phyloP scores from a whole-genome alignment of 2,329 filamentous ascomycete genomes.

The Dryadomyces quercivorus region DNA sequence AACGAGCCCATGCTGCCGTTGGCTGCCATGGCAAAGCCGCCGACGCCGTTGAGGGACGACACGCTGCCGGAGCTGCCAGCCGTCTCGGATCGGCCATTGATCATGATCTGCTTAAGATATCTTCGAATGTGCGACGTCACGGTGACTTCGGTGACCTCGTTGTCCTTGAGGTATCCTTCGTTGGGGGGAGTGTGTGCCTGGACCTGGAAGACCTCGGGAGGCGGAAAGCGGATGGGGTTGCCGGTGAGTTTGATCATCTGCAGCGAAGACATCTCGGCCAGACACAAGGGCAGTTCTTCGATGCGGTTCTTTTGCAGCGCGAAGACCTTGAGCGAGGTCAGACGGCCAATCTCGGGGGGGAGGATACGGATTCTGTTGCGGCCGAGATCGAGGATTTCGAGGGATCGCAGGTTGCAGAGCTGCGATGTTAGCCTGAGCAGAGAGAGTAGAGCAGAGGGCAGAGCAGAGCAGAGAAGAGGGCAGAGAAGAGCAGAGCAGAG shows the following conservation, averaged over 20 bases:
- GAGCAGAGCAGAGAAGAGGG: conserved; percentile 2
- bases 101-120: conserved; percentile 40
- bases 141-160: conserved; percentile 49
- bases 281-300: conserved; percentile 66
- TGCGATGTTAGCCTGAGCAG: conserved; percentile 25
- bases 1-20: not conserved
- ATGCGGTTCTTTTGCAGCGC: conserved; percentile 82
- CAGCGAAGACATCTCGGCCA: conserved; percentile 82
- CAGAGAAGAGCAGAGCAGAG: conserved; percentile 9
- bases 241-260: conserved; percentile 84
- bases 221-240: conserved; percentile 74
- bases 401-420: conserved; percentile 74
- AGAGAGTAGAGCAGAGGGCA: too few species aligned
- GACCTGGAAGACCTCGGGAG: conserved; percentile 53
- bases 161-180: conserved; percentile 44
- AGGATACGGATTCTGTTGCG: conserved; percentile 72
- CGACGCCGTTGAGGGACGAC: not conserved
- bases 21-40: not conserved
- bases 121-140: conserved; percentile 51
- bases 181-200: conserved; percentile 43
- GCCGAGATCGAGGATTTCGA: conserved; percentile 89
- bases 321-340: conserved; percentile 79
- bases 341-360: conserved; percentile 65
- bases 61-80: not conserved
- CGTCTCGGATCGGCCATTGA: conserved; percentile 29